Base-by-base conservation (phyloP, 73 alveolate species). In the Paramecium bursaria region DNA sequence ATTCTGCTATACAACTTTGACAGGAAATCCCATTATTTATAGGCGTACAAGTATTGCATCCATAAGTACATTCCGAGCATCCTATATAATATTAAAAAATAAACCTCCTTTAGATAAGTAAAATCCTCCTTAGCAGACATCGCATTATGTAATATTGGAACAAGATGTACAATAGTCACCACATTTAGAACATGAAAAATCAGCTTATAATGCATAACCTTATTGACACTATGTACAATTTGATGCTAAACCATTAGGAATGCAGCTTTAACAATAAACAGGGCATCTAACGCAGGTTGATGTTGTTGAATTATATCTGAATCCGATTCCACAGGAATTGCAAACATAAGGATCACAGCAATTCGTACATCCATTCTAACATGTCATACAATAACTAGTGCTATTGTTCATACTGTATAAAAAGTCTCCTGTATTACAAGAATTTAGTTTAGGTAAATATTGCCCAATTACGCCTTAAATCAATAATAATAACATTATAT, bases 301-400 rank as follows among this genome's bases (percentile, higher is more conserved):
- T 2, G 39, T 19, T 11, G 82, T 67, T 33, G 82, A 67, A 42
- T 67, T 67, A 67, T 39, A 67, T 67, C 82, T 67, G 25, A 39
- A 67, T 31, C 42, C 27, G 10, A 15, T 14, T 14, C 44, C 82
- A 67, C 82, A 67, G 17, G 17, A 53, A 31, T 33, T 67, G 11
- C 82, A 67, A 7, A 67, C 14, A 15, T 15, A 35, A 25, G 82
- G 82, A 67, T 67, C 82, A 42, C 82, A 67, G 44, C 82, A 67
- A 15, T 42, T 67, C 44, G 17, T 67, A 35, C 82, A 67, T 31
- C 82, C 82, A 11, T 67, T 67, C 17, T 67, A 42, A 67, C 82
- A 67, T 10, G 82, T 67, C 27, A 67, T 15, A 42, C 82, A 67
- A 31, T n/a, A 57, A 3, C 30, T 23, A n/a, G 17, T 4, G 14